Evolutionary conservation across 2,329 filamentous ascomycete species (phyloP), one percentile per base, ranked within the genome.

Genomic region (Fusarium veterinarium): DNA sequence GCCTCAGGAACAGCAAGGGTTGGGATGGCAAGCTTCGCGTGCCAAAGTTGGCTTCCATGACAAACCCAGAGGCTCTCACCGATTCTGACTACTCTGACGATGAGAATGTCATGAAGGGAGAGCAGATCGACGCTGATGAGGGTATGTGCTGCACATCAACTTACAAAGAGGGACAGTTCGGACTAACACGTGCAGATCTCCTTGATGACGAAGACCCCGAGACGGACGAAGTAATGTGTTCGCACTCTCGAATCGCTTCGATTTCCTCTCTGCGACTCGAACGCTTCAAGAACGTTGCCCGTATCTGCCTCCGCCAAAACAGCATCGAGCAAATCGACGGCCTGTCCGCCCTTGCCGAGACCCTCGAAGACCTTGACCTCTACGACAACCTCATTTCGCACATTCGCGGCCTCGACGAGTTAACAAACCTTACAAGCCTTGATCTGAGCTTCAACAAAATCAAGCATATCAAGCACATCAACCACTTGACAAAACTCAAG

Each of bases 371-470:
- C 67, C 88, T 99, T 56, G 96, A 99, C 78, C 88, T 99, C 67
- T 99, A 99, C 85, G 96, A 99, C 84, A 99, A 99, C 82, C 88
- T 97, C 23, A 95, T 99, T 76, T 90, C 91, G 16, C 95, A 97
- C 81, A 90, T 98, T 82, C 91, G 91, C 74, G 93, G 93, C 35
- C 88, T 99, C 49, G 95, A 98, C 60, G 86, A 90, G 49, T 89
- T 98, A 64, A 90, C 87, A 17, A 87, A 93, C 69, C 88, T 99
- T 60, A 94, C 89, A 10, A 92, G 86, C 63, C 89, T 99, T 60
- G 96, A 99, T 80, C 87, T 99, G 57, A 97, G 93, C 81, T 99
- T 98, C 89, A 99, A 99, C 86, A 98, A 98, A 86, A 95, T 99
- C 85, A 98, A 97, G 82, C 95, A 98, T 83, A 97, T 99, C 85